Conservation (phyloP, 345 rosid genomes). For the Lenwebbia sp. region DNA sequence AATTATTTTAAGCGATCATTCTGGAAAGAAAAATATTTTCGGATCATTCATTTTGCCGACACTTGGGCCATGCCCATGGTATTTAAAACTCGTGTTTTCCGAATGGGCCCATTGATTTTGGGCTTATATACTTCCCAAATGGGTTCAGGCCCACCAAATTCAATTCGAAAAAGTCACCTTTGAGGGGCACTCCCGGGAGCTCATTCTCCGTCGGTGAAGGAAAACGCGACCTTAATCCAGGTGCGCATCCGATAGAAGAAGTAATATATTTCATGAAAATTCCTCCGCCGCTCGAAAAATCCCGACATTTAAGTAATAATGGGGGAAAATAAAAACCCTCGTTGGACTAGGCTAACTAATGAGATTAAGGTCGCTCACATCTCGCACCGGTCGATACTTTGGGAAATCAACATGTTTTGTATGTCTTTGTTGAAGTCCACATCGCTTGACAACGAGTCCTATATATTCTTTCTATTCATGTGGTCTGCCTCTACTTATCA, state of each 20-base stretch:
- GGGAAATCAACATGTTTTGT: background rate
- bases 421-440: no score
- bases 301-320: rapidly evolving
- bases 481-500: no score
- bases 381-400: background rate
- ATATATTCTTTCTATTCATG: no score
- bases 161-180: background rate
- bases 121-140: background rate
- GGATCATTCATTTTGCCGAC: background rate
- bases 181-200: background rate
- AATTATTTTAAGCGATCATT: background rate
- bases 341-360: background rate
- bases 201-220: background rate
- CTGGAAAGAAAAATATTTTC: no score
- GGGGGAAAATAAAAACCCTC: background rate
- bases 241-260: background rate
- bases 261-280: background rate
- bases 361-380: background rate
- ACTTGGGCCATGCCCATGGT: background rate
- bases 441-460: no score
- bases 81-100: background rate
- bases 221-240: background rate
- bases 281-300: background rate
- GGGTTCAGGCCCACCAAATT: background rate
- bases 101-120: background rate